Base-by-base conservation (phyloP, 176 grass and related monocot species). In the Poa annua region DNA sequence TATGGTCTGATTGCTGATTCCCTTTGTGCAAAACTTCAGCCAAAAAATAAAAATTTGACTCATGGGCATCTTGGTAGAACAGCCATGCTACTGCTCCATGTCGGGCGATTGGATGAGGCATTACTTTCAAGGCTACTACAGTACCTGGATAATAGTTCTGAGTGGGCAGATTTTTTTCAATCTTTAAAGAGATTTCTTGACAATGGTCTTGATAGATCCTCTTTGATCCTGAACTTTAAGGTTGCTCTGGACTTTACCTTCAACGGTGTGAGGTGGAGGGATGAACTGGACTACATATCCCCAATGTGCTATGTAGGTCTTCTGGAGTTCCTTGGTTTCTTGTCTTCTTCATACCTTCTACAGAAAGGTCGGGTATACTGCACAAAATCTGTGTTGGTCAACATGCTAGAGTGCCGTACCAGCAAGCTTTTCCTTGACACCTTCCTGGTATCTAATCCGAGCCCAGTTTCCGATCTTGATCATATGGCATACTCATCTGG, bases 261-360 rank as follows among this genome's bases (percentile, higher is more conserved):
- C 13, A 9, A 42, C 6, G 14, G 14, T 14, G 16, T 62, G 42
- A 16, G 78, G 26, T 89, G 92, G 90, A 81, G 0, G 79, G 4
- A 0, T 5, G 75, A 91, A 73, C 8, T 0, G 10, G 87, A 92
- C 74, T 97, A 88, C 53, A 71, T 97, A 38, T 87, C 90, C 13
- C 90, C 86, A 2, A n/a, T 87, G 4, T 92, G 84, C 57, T 94
- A 75, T 73, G 56, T 92, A n/a, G 88, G 89, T 83, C 90, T 97
- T 20, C 17, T 92, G 4, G 90, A 92, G 25, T 85, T 62, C 67
- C 88, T 97, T 81, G 50, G 51, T 20, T 92, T 97, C 38, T 78
- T 97, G 35, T 60, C 84, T 69, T 84, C 84, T 5, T 85, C 86
- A 0, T 67, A 74, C 54, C 75, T 48, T 74, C 66, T 84, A 47